These are phyloP conservation scores for Dryadomyces quercivorus DNA, from an alignment of 2,329 filamentous ascomycete species.

Conservation along the genomic window DNA sequence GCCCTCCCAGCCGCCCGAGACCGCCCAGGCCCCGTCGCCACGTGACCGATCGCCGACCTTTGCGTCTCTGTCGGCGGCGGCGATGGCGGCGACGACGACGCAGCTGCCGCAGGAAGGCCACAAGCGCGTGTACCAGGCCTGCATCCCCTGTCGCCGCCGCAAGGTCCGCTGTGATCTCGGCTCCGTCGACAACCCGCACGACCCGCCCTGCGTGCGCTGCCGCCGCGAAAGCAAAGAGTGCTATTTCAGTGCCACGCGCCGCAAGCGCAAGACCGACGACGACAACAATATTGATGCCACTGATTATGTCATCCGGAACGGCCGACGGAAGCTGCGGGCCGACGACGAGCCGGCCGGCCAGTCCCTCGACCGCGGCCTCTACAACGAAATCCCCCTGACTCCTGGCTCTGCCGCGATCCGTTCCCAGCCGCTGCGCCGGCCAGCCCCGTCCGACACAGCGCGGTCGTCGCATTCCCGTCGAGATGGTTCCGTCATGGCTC, in stretches of 20 bases:
- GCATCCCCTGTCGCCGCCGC: conserved; percentile 48
- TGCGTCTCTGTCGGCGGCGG: background rate
- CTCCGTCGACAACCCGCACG: conserved; percentile 84
- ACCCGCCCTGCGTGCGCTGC: conserved; percentile 88
- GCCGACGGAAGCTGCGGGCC: conserved; percentile 52
- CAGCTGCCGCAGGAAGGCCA: conserved; percentile 17
- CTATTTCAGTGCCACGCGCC: conserved; percentile 87
- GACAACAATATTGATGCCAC: conserved; percentile 46
- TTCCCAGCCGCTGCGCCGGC: conserved; percentile 53
- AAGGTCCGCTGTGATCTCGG: conserved; percentile 53
- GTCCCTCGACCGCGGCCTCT: conserved; percentile 30
- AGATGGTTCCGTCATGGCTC: conserved; percentile 14
- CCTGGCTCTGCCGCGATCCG: conserved; percentile 55
- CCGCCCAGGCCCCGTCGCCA: background rate
- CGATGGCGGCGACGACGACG: background rate
- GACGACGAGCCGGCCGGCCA: conserved; percentile 30
- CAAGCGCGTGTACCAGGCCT: conserved; percentile 52
- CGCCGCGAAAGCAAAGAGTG: conserved; percentile 92
- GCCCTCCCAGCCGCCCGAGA: background rate
- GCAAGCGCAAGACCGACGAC: conserved; percentile 72
- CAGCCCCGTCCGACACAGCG: conserved; percentile 18
- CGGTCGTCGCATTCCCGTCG: conserved; percentile 20
- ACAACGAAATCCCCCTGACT: conserved; percentile 47
- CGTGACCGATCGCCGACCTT: background rate
- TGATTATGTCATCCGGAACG: conserved; percentile 62